Evolutionary conservation across 2,329 filamentous ascomycete species (phyloP), one percentile per base, ranked within the genome.

Genomic region (Talaromyces sp.): DNA sequence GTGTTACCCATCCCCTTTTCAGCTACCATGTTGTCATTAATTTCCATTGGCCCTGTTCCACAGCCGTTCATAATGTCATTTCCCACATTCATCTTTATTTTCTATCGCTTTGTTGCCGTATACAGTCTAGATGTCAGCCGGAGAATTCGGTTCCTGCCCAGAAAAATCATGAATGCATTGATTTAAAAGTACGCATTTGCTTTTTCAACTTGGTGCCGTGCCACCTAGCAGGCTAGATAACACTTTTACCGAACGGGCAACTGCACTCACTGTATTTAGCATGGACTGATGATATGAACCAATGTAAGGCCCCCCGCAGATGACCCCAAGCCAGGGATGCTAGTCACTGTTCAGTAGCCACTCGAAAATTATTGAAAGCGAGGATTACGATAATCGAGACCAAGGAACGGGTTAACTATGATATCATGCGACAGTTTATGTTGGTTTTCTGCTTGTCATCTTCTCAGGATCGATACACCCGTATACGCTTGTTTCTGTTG

Each of bases 241-340:
- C 52, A 24, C 2, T 22, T 24, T 56, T 14, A 9, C 33, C 52
- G 33, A 24, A 56, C 19, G 16, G 31, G 24, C 13, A 52, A 16
- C 43, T 5, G 10, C 24, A n/a, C 2, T 19, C 19, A 19, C 1
- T 19, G 19, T 37, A 37, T 3, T 35, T 52, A 52, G 10, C 19
- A 13, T 35, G 50, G 59, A 13, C 10, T 35, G n/a, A 39, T 35
- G n/a, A 39, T 39, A 37, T 27, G 39, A 47, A 52, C 27, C 14
- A 8, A 37, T 61, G 43, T 48, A 39, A 61, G 59, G 59, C 59
- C 59, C 48, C 59, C 59, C 45, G 37, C 45, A 61, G 31, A 47
- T 39, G 59, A 52, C 59, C 14, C 33, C 45, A 39, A 52, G 45
- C 22, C 59, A 35, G 59, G 43, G 48, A 52, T 52, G 48, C 19